phyloP scores from a whole-genome alignment of 1,284 basidiomycete genomes.

The Schizophyllum commune region DNA sequence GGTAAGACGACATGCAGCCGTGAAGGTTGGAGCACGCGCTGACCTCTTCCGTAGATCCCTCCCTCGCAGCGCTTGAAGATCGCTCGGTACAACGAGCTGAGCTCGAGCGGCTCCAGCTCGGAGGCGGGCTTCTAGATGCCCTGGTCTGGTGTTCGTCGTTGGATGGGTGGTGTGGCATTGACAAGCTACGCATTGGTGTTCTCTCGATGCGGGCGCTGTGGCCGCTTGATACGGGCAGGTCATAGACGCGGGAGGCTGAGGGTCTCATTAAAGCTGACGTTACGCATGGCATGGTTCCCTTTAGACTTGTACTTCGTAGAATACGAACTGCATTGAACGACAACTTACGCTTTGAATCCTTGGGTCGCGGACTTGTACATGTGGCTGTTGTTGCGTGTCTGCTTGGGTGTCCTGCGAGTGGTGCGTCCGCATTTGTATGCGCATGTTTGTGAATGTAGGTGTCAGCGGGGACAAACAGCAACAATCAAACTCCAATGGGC shows the following conservation, averaged over 20 bases:
- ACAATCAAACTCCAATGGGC: too few species aligned
- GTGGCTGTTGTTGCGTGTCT: too few species aligned
- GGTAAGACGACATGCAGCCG: too few species aligned
- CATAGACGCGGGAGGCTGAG: background rate
- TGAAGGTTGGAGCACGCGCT: too few species aligned
- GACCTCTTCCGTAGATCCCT: background rate
- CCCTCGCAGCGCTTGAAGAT: constrained; percentile 11
- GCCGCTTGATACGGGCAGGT: too few species aligned
- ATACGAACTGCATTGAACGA: background rate
- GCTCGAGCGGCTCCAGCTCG: background rate
- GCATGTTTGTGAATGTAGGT: too few species aligned
- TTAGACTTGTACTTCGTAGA: background rate
- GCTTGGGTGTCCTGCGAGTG: too few species aligned
- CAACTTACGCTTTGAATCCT: background rate
- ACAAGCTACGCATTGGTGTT: background rate
- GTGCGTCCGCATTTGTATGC: too few species aligned
- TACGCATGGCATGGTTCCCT: background rate
- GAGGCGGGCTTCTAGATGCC: background rate
- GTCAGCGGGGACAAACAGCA: too few species aligned
- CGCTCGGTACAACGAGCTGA: constrained; percentile 11
- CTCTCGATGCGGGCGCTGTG: background rate
- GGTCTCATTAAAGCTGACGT: background rate
- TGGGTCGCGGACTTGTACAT: background rate
- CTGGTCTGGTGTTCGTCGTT: background rate
- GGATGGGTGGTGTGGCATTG: background rate